These are phyloP conservation scores for Exophiala oligosperma DNA, from an alignment of 2,329 filamentous ascomycete genomes.

Conservation along the genomic window DNA sequence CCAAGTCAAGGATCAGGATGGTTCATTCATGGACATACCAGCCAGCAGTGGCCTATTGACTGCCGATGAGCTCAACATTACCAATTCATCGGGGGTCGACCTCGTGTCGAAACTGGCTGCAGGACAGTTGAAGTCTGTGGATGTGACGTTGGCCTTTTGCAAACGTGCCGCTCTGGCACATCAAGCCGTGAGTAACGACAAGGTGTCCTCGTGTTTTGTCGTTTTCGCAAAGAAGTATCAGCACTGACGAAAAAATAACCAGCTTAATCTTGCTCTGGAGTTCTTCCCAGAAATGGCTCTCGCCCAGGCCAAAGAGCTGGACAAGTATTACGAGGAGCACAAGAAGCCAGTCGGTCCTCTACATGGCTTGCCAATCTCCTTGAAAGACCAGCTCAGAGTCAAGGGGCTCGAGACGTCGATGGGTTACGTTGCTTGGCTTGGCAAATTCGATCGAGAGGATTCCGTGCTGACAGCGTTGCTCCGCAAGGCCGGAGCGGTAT, in stretches of 20 bases:
- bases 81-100: constrained; percentile 21
- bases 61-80: constrained; percentile 24
- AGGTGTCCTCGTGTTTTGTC: not conserved
- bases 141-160: constrained; percentile 9
- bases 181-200: constrained; percentile 2
- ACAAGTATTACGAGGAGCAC: constrained; percentile 40
- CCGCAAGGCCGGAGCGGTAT: constrained; percentile 51
- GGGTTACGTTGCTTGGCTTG: constrained; percentile 2
- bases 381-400: constrained; percentile 40
- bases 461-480: constrained; percentile 38
- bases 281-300: constrained; percentile 53
- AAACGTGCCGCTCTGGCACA: constrained; percentile 6
- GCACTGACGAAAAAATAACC: not conserved
- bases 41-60: constrained; percentile 21
- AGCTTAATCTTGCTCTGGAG: constrained; percentile 47
- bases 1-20: constrained; percentile 6
- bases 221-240: not conserved
- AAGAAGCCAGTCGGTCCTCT: constrained; percentile 55
- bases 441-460: constrained; percentile 1
- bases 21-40: constrained; percentile 20
- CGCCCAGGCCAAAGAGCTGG: constrained; percentile 46
- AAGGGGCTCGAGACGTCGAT: constrained; percentile 15
- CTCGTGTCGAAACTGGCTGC: constrained; percentile 17
- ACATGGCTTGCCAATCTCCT: constrained; percentile 60
- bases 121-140: constrained; percentile 4